phyloP scores from a whole-genome alignment of 179 eudicot genomes.

The Sideroxylon spinosum region DNA sequence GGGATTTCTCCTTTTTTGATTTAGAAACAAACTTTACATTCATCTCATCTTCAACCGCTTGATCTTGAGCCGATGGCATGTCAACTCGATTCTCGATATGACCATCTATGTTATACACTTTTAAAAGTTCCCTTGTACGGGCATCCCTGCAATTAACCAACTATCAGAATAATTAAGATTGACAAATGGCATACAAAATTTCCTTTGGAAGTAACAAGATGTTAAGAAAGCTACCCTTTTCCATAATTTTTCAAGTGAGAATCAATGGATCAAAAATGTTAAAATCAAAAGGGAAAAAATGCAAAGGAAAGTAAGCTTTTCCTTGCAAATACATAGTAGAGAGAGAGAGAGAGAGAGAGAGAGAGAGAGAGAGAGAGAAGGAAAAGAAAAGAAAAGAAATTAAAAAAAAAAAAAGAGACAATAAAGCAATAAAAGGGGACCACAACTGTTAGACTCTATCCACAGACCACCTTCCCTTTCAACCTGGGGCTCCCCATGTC shows the following conservation, averaged over 20 bases:
- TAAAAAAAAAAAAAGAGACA: background rate
- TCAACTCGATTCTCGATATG: conserved; percentile 83
- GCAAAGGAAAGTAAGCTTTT: background rate
- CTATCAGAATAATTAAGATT: conserved; percentile 14
- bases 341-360: no score
- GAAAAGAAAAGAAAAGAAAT: background rate
- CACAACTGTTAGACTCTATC: background rate
- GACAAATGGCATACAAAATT: background rate
- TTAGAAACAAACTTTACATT: conserved; percentile 67
- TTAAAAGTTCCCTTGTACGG: conserved; percentile 84
- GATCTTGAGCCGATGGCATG: conserved; percentile 68
- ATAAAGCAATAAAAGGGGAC: background rate
- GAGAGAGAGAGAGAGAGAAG: background rate
- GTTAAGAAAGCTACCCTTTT: background rate
- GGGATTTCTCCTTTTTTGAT: conserved; percentile 87
- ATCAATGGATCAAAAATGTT: background rate
- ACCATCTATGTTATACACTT: conserved; percentile 81
- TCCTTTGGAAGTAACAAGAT: conserved; percentile 7
- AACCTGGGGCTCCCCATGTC: background rate
- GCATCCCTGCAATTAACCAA: conserved; percentile 71
- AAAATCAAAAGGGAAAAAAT: background rate
- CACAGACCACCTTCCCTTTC: background rate
- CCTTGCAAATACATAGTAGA: background rate
- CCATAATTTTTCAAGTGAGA: background rate
- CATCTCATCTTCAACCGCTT: conserved; percentile 64